Evolutionary conservation across 805 yeast genomes (phyloP).

Genomic region (Candida jianshihensis): DNA sequence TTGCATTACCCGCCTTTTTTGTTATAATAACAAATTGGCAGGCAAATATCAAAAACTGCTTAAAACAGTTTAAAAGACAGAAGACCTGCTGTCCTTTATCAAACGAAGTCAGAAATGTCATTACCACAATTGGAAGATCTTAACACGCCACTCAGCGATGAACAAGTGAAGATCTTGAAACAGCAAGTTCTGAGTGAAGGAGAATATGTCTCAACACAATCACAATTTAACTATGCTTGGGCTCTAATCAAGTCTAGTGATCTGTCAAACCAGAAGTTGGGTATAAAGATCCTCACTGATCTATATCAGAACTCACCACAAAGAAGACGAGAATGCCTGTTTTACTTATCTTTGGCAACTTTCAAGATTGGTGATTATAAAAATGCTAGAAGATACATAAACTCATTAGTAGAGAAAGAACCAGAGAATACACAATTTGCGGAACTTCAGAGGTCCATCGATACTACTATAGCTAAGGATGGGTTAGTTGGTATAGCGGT

Average conservation of each 20-base stretch:
- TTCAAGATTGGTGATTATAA: slow-evolving; percentile 82
- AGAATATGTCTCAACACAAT: slow-evolving; percentile 73
- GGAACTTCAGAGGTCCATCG: slow-evolving; percentile 67
- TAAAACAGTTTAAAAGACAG: no score
- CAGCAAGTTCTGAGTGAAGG: slow-evolving; percentile 77
- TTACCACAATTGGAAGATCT: slow-evolving; percentile 10
- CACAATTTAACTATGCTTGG: slow-evolving; percentile 94
- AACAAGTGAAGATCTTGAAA: slow-evolving; percentile 68
- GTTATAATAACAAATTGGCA: no score
- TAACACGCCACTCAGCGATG: slow-evolving; percentile 52
- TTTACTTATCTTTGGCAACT: slow-evolving; percentile 82
- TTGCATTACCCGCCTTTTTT: no score
- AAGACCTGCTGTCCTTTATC: no score
- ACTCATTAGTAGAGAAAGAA: slow-evolving; percentile 67
- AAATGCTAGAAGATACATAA: slow-evolving; percentile 81
- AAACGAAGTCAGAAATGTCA: slow-evolving; percentile 1
- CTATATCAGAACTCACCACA: slow-evolving; percentile 69
- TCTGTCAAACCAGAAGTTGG: slow-evolving; percentile 63
- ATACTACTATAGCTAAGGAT: slow-evolving; percentile 77
- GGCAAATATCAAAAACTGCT: no score
- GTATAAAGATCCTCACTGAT: slow-evolving; percentile 66
- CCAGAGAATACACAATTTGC: slow-evolving; percentile 79
- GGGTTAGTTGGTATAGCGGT: slow-evolving; percentile 86
- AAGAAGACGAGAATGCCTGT: slow-evolving; percentile 83
- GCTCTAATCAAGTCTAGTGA: slow-evolving; percentile 73